Evolutionary conservation across 441 rosid species (phyloP), one percentile per base, ranked within the genome.

Genomic region (Pelargonium myrrhifolium): DNA sequence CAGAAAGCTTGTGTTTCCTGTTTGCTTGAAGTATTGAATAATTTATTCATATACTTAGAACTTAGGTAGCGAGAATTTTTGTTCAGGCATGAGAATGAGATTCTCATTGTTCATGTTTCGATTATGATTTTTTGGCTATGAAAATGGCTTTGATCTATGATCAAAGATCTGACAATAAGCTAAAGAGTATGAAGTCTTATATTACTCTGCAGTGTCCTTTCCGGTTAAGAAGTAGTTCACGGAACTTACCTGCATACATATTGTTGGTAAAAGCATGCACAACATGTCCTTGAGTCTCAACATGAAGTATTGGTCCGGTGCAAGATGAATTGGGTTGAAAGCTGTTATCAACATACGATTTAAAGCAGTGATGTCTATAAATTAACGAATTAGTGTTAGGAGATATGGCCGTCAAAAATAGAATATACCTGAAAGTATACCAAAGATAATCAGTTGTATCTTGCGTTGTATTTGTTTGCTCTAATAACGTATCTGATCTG

Each of bases 361-460:
- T 62, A 55, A 55, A 24, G 22, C 4, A 18, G 20, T 20, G 26
- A 35, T 55, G 24, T 55, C 10, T 51, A 7, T 51, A 17, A 14
- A n/a, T 9, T 1, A 11, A n/a, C 15, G 17, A 2, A 9, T 45
- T 45, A 45, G 4, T 45, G 53, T 45, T 11, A 11, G 15, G 53
- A 11, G 53, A 45, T 45, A 45, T 45, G 58, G 15, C n/a, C n/a
- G 20, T 7, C 15, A 51, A 51, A 1, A 69, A 43, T 24, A n/a
- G 53, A 47, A 72, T 6, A 42, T 73, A 86, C 93, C 88, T 84
- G 75, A 71, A 66, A 31, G 93, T 75, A 65, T 84, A 86, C 90
- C 93, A 88, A 67, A 88, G 89, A 68, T 86, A 86, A 72, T 88
- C 93, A 9, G 82, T 75, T 71, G 64, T 66, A 74, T 86, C 90